Evolutionary conservation across 2,329 filamentous ascomycete genomes (phyloP).

Genomic region (Colletotrichum sp.): DNA sequence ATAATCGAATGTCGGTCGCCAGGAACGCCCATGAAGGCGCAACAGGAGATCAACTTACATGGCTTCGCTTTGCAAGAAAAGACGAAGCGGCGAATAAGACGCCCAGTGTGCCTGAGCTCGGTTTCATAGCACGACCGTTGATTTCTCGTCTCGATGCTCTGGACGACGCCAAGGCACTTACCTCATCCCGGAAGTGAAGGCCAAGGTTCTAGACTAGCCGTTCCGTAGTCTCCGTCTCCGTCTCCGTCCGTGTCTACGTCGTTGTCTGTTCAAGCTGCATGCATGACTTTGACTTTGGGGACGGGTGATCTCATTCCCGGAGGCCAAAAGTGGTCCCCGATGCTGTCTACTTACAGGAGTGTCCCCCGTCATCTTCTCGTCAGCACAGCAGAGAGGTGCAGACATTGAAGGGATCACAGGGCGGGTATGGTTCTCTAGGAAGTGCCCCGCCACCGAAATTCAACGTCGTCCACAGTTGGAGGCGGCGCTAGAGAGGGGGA

Average conservation of each 20-base stretch:
- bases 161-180: not conserved
- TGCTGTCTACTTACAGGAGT: not conserved
- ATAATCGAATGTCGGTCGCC: not conserved
- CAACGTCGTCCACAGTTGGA: not conserved
- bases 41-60: not conserved
- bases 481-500: not conserved
- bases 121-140: not conserved
- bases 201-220: not conserved
- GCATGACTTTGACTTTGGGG: constrained; percentile 3
- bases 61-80: not conserved
- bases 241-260: not conserved
- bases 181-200: not conserved
- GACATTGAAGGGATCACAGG: not conserved
- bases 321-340: not conserved
- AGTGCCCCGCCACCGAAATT: not conserved
- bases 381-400: not conserved
- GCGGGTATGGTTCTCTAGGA: not conserved
- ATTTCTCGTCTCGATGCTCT: not conserved
- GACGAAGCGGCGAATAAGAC: not conserved
- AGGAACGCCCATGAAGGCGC: not conserved
- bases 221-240: not conserved
- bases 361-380: not conserved
- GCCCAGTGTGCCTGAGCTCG: not conserved
- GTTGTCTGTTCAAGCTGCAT: not conserved
- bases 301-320: not conserved